These are phyloP conservation scores for Fomitiporia mediterranea DNA, from an alignment of 1,284 basidiomycete species.

Conservation along the genomic window DNA sequence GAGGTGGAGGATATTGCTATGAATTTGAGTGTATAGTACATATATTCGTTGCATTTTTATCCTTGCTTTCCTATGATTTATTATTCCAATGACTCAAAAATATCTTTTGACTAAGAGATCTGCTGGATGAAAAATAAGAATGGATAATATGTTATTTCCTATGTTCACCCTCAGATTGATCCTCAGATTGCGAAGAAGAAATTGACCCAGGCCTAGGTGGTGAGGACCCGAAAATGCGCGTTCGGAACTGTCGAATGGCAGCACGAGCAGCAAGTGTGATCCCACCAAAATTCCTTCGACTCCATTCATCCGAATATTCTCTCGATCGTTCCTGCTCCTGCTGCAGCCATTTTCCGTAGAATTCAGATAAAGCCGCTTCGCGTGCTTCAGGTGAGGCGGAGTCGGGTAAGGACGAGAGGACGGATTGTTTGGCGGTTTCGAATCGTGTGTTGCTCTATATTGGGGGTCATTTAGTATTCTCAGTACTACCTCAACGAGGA, in stretches of 20 bases:
- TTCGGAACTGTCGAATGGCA: conserved; percentile 39
- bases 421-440: conserved; percentile 54
- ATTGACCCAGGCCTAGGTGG: too few relatives aligned
- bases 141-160: neutral
- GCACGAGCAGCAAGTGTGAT: conserved; percentile 52
- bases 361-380: conserved; percentile 62
- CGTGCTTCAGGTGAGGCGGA: conserved; percentile 46
- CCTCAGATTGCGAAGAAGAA: neutral
- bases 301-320: conserved; percentile 60
- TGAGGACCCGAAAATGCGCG: conserved; percentile 20
- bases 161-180: neutral
- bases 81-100: neutral
- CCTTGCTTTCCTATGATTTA: neutral
- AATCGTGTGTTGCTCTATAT: conserved; percentile 71
- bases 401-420: conserved; percentile 52
- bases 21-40: neutral
- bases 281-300: conserved; percentile 49
- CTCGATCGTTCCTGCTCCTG: conserved; percentile 56
- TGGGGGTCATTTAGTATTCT: neutral
- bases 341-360: conserved; percentile 65
- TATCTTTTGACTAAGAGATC: neutral
- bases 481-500: too few relatives aligned
- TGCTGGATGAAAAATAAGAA: conserved; percentile 11
- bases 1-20: conserved; percentile 12
- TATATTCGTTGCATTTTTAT: neutral